Evolutionary conservation across 352 stramenopile species (phyloP), one percentile per base, ranked within the genome.

Genomic region (Plasmopara muralis): DNA sequence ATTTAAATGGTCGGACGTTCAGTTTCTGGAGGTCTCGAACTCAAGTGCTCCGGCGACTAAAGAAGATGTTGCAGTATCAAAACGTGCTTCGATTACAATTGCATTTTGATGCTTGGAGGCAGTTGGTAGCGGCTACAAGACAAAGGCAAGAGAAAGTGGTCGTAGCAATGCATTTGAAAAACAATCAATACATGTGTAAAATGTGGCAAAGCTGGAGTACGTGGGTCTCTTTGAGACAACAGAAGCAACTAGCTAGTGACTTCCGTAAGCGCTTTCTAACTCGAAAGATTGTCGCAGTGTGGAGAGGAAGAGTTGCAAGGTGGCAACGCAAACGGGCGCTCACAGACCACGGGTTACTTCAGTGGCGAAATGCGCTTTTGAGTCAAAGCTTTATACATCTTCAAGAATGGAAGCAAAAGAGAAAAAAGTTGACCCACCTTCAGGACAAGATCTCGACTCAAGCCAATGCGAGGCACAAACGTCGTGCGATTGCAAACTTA

Each of bases 101-200:
- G 7, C 71, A 85, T 38, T 82, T 85, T 45, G 42, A 50, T 4
- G 58, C 64, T 4, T 87, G 76, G 76, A 78, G 73, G 41, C 63
- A 61, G 6, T 66, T 62, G 14, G 37, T 57, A 3, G 37, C 15
- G 9, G n/a, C 50, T 9, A 67, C 62, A 16, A 71, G 62, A 37
- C 37, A 72, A 10, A 53, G 66, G 30, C 42, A 70, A 9, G 43
- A 52, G 30, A 68, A 54, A 28, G 30, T 83, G 9, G 40, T 54
- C 16, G 35, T 37, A 4, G 66, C 65, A 1, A 71, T 53, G 8
- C 50, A 20, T 14, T 80, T 77, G 34, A 70, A 72, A 43, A 49
- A 62, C 8, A 45, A 42, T 0, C 57, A 66, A 10, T 40, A 58
- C 4, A 54, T 60, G 2, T 2, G 47, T 6, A 68, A 70, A 6